Evolutionary conservation across 495 filamentous ascomycete genomes (phyloP).

Genomic region (Aspergillus nanangensis): DNA sequence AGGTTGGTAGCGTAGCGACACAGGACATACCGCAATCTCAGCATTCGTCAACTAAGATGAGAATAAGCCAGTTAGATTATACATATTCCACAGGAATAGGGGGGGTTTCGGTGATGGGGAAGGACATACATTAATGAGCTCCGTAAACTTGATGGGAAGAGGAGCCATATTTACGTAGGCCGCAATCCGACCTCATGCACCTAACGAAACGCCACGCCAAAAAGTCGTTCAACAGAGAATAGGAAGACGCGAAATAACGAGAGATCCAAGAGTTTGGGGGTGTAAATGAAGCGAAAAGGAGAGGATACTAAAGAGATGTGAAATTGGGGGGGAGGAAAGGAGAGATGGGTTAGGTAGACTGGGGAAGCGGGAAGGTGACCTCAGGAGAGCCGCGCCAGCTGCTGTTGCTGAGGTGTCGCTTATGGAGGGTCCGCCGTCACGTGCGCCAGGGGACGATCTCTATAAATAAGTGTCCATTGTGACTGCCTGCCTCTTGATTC

Average conservation of each 20-base stretch:
- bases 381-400: conserved; percentile 38
- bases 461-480: too few relatives aligned
- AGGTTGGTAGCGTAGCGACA: conserved; percentile 12
- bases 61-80: conserved; percentile 20
- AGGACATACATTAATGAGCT: conserved; percentile 75
- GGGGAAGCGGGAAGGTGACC: conserved; percentile 31
- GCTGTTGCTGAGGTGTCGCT: conserved; percentile 46
- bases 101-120: conserved; percentile 2
- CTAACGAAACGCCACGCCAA: conserved; percentile 43
- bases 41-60: conserved; percentile 61
- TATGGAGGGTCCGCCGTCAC: conserved; percentile 28
- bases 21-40: conserved; percentile 71
- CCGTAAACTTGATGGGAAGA: conserved; percentile 91
- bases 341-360: conserved; percentile 16
- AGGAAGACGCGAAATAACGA: conserved; percentile 16
- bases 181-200: conserved; percentile 48
- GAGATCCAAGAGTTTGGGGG: conserved; percentile 12
- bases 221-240: conserved; percentile 25
- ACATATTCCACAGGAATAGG: background rate
- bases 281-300: conserved; percentile 12
- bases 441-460: conserved; percentile 23
- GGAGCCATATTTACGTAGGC: conserved; percentile 61
- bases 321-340: conserved; percentile 20
- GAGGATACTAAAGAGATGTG: conserved; percentile 15
- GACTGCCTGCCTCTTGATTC: too few relatives aligned